phyloP scores from a whole-genome alignment of 2,329 filamentous ascomycete species.

The Coniosporium tulheliwenetii region DNA sequence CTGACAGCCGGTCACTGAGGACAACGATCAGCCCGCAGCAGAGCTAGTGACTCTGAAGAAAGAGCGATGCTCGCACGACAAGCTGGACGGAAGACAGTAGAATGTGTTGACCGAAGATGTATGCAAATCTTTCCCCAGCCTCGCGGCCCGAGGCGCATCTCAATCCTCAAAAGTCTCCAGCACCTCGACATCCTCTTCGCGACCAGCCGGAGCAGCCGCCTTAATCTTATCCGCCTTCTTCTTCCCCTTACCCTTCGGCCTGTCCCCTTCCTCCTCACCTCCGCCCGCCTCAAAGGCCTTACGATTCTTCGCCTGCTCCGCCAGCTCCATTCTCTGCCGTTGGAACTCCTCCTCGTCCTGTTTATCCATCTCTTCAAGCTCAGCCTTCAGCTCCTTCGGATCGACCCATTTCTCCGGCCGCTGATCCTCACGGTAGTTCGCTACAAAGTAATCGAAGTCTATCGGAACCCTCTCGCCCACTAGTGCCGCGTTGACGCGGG shows the following conservation, averaged over 20 bases:
- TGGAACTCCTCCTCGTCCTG: slow-evolving; percentile 17
- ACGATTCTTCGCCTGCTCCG: slow-evolving; percentile 13
- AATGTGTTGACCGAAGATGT: too few species aligned
- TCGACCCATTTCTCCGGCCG: slow-evolving; percentile 16
- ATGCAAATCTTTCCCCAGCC: background rate
- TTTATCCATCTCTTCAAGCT: slow-evolving; percentile 13
- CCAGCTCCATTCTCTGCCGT: slow-evolving; percentile 16
- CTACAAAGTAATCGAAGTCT: slow-evolving; percentile 18
- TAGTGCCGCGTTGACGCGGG: slow-evolving; percentile 47
- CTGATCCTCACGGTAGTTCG: background rate
- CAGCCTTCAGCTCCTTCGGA: slow-evolving; percentile 10
- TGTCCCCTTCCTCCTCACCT: slow-evolving; percentile 13
- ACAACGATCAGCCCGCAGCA: too few species aligned
- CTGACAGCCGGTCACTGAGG: too few species aligned
- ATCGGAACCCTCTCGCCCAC: slow-evolving; percentile 24
- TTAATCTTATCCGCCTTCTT: slow-evolving; percentile 15
- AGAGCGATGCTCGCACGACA: too few species aligned
- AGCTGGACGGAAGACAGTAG: too few species aligned
- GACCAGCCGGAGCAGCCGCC: slow-evolving; percentile 4
- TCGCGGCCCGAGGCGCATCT: background rate
- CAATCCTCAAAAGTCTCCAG: slow-evolving; percentile 8
- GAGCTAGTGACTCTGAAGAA: too few species aligned
- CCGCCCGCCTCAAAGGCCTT: slow-evolving; percentile 13
- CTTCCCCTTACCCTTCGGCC: slow-evolving; percentile 9
- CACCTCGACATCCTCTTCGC: slow-evolving; percentile 6